Evolutionary conservation across 208 protist genomes (phyloP).

Genomic region (Leishmania arabica): DNA sequence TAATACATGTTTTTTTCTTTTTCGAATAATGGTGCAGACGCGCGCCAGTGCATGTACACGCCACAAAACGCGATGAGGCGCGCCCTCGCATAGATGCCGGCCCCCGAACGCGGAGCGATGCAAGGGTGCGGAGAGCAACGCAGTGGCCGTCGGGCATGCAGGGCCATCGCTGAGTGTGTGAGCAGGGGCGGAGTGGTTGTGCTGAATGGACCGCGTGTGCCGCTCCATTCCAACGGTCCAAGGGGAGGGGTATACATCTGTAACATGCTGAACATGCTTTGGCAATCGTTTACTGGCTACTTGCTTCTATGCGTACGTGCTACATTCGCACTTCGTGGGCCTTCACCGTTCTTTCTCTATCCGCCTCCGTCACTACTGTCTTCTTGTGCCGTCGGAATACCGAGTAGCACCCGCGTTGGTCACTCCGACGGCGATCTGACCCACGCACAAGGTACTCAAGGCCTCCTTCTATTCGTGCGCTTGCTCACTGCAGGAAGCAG

Average conservation of each 20-base stretch:
- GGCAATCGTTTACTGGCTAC: not conserved
- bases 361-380: not conserved
- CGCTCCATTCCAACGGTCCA: not conserved
- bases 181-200: not conserved
- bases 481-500: not conserved
- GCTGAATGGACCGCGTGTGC: not conserved
- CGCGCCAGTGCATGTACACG: not conserved
- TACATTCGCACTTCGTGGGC: not conserved
- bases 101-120: not conserved
- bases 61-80: not conserved
- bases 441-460: not conserved
- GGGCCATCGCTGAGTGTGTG: not conserved
- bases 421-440: not conserved
- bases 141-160: not conserved
- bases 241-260: not conserved
- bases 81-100: not conserved
- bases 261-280: not conserved
- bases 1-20: not conserved
- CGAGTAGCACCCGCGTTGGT: not conserved
- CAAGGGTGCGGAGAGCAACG: not conserved
- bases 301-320: not conserved
- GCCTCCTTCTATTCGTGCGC: not conserved
- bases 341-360: not conserved
- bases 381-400: not conserved
- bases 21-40: slow-evolving; percentile 3